These are phyloP conservation scores for Vachellia collinsii DNA, from an alignment of 306 rosid genomes.

Conservation along the genomic window DNA sequence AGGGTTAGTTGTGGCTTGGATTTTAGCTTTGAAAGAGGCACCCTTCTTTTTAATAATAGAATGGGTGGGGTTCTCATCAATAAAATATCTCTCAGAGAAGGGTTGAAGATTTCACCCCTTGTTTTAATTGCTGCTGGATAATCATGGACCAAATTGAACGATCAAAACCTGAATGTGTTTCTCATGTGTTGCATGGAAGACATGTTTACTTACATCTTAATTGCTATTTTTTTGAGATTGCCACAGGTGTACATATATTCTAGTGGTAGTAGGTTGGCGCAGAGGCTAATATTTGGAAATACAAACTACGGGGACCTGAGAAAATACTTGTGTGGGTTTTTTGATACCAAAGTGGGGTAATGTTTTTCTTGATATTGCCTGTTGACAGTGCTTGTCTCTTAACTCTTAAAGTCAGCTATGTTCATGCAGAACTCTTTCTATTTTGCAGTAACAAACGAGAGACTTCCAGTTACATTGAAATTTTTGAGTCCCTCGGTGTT, in stretches of 20 bases:
- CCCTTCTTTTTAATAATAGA: background rate
- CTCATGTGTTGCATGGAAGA: slow-evolving; percentile 29
- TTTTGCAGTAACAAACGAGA: slow-evolving; percentile 85
- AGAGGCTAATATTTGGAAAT: slow-evolving; percentile 87
- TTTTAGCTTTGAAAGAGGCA: background rate
- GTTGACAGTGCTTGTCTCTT: slow-evolving; percentile 22
- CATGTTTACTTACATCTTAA: slow-evolving; percentile 22
- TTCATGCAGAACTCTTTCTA: slow-evolving; percentile 30
- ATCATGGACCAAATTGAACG: slow-evolving; percentile 15
- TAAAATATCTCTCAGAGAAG: background rate
- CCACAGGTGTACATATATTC: slow-evolving; percentile 92
- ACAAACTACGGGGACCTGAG: slow-evolving; percentile 85
- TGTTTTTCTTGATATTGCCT: slow-evolving; percentile 10
- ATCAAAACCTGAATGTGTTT: slow-evolving; percentile 18
- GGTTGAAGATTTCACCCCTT: background rate
- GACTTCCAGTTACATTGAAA: slow-evolving; percentile 71
- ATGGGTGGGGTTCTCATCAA: background rate
- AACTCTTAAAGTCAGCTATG: background rate
- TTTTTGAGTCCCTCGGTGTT: slow-evolving; percentile 77
- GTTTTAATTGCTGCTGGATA: slow-evolving; percentile 42
- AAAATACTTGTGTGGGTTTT: slow-evolving; percentile 81
- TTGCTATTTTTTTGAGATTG: slow-evolving; percentile 36
- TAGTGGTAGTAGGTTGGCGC: slow-evolving; percentile 96
- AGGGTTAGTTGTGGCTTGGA: background rate
- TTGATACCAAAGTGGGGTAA: slow-evolving; percentile 95